Evolutionary conservation across 73 alveolate species (phyloP), one percentile per base, ranked within the genome.

Genomic region (Stentor coeruleus): DNA sequence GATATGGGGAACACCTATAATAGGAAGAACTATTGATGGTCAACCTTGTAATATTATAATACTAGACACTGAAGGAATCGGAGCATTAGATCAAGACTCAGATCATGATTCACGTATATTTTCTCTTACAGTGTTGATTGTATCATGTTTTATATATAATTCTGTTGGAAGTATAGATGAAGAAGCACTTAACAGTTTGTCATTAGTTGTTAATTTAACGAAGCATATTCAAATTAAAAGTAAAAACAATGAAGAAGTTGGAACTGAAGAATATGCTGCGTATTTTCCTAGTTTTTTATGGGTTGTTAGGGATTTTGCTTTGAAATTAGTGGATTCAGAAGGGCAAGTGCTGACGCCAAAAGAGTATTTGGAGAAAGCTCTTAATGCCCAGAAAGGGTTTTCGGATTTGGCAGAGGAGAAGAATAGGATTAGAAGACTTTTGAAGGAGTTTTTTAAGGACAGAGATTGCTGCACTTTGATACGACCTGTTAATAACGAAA

Each of bases 1-100:
- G 99, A 95, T 98, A 11, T 98, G 99, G 99, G 99, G 99, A 30
- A 93, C 91, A 35, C 98, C 99, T 2, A 89, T 97, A 20, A 81
- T 83, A 31, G 92, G 92, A 30, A 59, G 60, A 6, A 86, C 92
- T 3, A 75, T 33, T 40, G 87, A 83, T 11, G 92, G 92, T 39
- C 58, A 82, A 26, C 84, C 89, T 3, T 41, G 81, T 58, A 33
- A 82, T 41, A 81, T 86, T 55, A 35, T 91, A 66, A 77, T 95
- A 36, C 89, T 95, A 74, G 99, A 97, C 83, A 95, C 97, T 30
- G 99, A 96, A 90, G 99, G 99, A n/a, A 85, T 97, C 81, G 99
- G 98, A 38, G 93, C 98, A 38, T 90, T 93, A 55, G 98, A 96
- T 81, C 87, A 99, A 66, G 96, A 93, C 72, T 89, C 93, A 59